These are phyloP conservation scores for Erodium trifolium DNA, from an alignment of 441 rosid species.

Conservation along the genomic window DNA sequence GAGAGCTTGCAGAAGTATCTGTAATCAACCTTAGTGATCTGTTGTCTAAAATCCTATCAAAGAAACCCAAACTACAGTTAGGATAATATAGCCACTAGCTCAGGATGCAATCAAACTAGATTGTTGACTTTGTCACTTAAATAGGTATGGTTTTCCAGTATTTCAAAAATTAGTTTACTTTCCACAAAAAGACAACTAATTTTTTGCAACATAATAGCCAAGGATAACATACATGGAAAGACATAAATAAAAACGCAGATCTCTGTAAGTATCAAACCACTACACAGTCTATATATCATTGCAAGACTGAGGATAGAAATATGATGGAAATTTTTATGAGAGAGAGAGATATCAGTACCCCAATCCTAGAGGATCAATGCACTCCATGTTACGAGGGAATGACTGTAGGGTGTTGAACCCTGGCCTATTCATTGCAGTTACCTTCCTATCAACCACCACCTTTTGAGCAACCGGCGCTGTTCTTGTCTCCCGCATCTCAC, in stretches of 20 bases:
- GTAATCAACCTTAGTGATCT: conserved; percentile 76
- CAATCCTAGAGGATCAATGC: conserved; percentile 83
- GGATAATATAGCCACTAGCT: conserved; percentile 3
- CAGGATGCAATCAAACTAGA: not conserved
- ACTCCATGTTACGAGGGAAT: conserved; percentile 94
- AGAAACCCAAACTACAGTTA: conserved; percentile 13
- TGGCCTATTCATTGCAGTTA: conserved; percentile 37
- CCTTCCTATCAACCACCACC: conserved; percentile 40
- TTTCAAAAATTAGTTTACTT: not conserved
- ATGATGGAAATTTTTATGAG: not conserved
- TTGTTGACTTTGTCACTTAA: not conserved
- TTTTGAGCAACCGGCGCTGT: conserved; percentile 74
- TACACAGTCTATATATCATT: no score
- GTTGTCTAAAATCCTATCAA: conserved; percentile 78
- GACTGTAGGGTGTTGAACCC: conserved; percentile 62
- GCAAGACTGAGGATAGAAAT: not conserved
- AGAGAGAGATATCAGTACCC: conserved; percentile 48
- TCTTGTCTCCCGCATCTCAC: conserved; percentile 90
- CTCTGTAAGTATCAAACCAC: not conserved
- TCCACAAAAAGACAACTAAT: not conserved
- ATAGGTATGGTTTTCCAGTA: not conserved
- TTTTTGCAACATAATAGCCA: not conserved
- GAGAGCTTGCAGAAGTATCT: conserved; percentile 52
- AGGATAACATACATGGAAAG: not conserved
- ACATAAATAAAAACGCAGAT: not conserved